Evolutionary conservation across 495 filamentous ascomycete genomes (phyloP).

Genomic region (Aspergillus diversus): DNA sequence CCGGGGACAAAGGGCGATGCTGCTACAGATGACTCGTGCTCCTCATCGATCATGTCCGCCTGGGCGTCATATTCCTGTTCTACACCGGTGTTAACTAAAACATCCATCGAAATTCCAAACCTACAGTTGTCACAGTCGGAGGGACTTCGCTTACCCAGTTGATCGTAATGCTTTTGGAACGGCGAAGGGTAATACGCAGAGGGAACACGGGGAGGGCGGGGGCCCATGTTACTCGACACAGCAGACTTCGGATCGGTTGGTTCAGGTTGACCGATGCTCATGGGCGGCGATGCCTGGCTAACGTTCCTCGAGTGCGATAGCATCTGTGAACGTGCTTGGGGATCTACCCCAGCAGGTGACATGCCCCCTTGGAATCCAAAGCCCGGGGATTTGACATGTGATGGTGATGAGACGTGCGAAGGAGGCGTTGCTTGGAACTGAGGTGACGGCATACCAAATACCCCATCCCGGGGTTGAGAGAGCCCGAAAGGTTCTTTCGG

Average conservation of each 20-base stretch:
- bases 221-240: constrained; percentile 29
- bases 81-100: constrained; percentile 50
- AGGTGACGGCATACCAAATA: constrained; percentile 52
- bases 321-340: constrained; percentile 55
- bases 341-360: constrained; percentile 69
- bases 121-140: constrained; percentile 27
- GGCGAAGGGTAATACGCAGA: constrained; percentile 77
- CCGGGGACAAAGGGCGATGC: constrained; percentile 67
- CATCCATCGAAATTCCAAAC: neutral
- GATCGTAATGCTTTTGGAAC: constrained; percentile 93
- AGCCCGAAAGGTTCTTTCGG: constrained; percentile 69
- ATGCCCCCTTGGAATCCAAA: constrained; percentile 70
- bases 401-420: constrained; percentile 80
- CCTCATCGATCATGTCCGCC: constrained; percentile 91
- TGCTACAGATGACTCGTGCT: constrained; percentile 67
- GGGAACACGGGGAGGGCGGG: constrained; percentile 42
- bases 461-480: constrained; percentile 55
- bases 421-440: constrained; percentile 79
- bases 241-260: constrained; percentile 40
- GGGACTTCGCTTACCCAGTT: constrained; percentile 90
- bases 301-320: constrained; percentile 47
- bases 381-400: constrained; percentile 69
- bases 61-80: constrained; percentile 99
- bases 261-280: constrained; percentile 48
- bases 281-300: constrained; percentile 44